Conservation (phyloP, 2,329 filamentous ascomycete genomes). For the Herpotrichia juniperi region DNA sequence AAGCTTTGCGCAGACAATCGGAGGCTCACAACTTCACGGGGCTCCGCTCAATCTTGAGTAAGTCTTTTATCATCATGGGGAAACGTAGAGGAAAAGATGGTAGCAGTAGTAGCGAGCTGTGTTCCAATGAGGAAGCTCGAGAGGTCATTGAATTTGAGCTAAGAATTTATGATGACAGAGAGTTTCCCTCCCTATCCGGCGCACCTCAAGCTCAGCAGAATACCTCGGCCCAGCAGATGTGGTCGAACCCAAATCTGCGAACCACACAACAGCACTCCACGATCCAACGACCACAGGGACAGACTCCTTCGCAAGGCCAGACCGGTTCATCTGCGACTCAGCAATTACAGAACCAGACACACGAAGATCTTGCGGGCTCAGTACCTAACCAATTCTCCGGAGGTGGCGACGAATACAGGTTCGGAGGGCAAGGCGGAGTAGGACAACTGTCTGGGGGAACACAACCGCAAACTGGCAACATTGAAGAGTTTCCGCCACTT, state of each 20-base stretch:
- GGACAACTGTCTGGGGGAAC: slow-evolving; percentile 56
- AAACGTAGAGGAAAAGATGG: slow-evolving; percentile 13
- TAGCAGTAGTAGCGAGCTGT: background rate
- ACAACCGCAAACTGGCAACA: slow-evolving; percentile 62
- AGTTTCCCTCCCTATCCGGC: slow-evolving; percentile 67
- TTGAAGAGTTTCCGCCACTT: slow-evolving; percentile 67
- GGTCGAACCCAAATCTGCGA: slow-evolving; percentile 64
- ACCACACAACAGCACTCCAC: slow-evolving; percentile 58
- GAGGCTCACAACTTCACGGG: slow-evolving; percentile 59
- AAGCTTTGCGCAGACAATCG: slow-evolving; percentile 63
- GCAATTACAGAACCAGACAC: slow-evolving; percentile 49
- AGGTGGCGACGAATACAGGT: slow-evolving; percentile 62
- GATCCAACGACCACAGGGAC: slow-evolving; percentile 58
- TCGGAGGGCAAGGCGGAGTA: slow-evolving; percentile 61
- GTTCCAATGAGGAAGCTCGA: background rate
- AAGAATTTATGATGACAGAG: slow-evolving; percentile 50
- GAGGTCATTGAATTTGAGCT: slow-evolving; percentile 22
- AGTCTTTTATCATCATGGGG: slow-evolving; percentile 40
- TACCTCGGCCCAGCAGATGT: slow-evolving; percentile 58
- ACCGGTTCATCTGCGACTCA: slow-evolving; percentile 46
- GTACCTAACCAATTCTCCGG: slow-evolving; percentile 58
- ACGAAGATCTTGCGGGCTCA: slow-evolving; percentile 41
- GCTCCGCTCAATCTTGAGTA: slow-evolving; percentile 63
- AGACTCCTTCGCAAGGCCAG: slow-evolving; percentile 39
- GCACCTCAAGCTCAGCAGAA: slow-evolving; percentile 62